Evolutionary conservation across 73 alveolate species (phyloP), one percentile per base, ranked within the genome.

Genomic region (Blepharisma japonicum): DNA sequence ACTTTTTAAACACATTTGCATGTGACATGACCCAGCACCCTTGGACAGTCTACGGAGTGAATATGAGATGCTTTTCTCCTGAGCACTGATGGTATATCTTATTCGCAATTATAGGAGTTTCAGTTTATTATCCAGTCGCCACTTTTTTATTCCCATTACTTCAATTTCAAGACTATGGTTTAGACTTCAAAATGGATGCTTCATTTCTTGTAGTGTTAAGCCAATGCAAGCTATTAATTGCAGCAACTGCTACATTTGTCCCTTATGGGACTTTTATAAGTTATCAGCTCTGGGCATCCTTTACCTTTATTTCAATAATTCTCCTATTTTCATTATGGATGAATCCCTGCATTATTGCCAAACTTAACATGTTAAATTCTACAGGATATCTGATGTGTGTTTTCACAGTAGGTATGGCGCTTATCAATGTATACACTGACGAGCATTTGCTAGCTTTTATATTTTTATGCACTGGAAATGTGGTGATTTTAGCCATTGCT

Each of bases 41-140:
- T 18, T 39, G 47, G 11, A 39, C 0, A 14, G 49, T 61, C 18
- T 61, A 39, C 4, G 46, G 27, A 14, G 27, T 54, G 2, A 5
- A 70, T 45, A 70, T 70, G 9, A 0, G 2, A 38, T 70, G 80
- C 61, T 70, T 18, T 70, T 8, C 11, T 3, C n/a, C 20, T 14
- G n/a, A 7, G 14, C 66, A 70, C 27, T 18, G 23, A 2, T 11
- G 32, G n/a, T 45, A 70, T 5, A 14, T 70, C 27, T 70, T 70
- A 2, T 39, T 18, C 46, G 66, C 68, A n/a, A 39, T 70, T 39
- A 1, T 23, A 14, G 11, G 80, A 14, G 46, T 70, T 18, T n/a
- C n/a, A 9, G 46, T 45, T 70, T 70, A 70, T 5, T 70, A 70
- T 70, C 80, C 80, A 39, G 4, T 70, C 11, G 80, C 80, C n/a